Evolutionary conservation across 2,329 filamentous ascomycete genomes (phyloP).

Genomic region (Clarireedia paspali): DNA sequence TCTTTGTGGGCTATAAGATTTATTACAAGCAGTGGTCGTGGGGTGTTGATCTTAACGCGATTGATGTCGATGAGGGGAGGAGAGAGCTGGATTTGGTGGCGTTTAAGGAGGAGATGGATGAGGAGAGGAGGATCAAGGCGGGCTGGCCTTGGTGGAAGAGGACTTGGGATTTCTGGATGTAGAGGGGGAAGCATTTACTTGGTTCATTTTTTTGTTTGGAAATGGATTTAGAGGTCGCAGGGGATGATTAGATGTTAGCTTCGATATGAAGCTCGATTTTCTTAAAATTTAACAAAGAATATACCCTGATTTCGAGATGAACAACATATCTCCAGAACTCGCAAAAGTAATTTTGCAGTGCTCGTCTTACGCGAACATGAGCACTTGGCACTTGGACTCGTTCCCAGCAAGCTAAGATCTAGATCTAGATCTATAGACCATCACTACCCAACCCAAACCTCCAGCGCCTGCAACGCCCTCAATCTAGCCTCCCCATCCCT

Average conservation of each 20-base stretch:
- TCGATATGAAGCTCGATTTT: not conserved
- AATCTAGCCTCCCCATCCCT: too few species aligned
- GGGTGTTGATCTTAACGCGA: conserved; percentile 22
- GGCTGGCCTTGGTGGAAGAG: conserved; percentile 26
- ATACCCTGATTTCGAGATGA: too few species aligned
- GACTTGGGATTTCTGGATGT: conserved; percentile 18
- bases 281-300: too few species aligned
- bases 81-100: conserved; percentile 26
- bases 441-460: too few species aligned
- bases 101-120: conserved; percentile 26
- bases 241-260: not conserved
- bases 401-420: too few species aligned
- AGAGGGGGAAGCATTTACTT: not conserved
- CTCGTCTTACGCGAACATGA: too few species aligned
- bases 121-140: conserved; percentile 24
- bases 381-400: too few species aligned
- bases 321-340: too few species aligned
- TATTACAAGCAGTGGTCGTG: conserved; percentile 29
- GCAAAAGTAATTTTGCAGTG: too few species aligned
- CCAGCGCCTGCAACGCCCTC: too few species aligned
- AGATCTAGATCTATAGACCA: too few species aligned
- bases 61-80: conserved; percentile 27
- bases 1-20: conserved; percentile 62
- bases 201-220: too few species aligned
- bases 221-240: not conserved